phyloP scores from a whole-genome alignment of 768 basidiomycete species.

The Butyriboletus loyo region DNA sequence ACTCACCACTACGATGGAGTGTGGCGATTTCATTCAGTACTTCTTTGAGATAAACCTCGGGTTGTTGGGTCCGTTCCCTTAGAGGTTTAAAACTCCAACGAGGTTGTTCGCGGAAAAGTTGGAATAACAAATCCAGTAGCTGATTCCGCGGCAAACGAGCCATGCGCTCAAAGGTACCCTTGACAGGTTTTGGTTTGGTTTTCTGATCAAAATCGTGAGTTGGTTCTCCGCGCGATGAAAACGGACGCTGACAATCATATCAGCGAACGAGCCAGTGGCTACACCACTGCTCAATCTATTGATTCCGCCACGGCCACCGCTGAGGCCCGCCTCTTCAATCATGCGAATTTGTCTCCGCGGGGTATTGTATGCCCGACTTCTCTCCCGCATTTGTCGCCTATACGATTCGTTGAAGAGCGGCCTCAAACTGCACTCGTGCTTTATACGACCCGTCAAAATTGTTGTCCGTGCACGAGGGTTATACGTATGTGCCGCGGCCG shows the following conservation, averaged over 20 bases:
- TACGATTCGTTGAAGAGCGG: slow-evolving; percentile 68
- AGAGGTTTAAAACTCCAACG: slow-evolving; percentile 79
- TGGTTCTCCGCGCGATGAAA: background rate
- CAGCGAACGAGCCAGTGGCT: slow-evolving; percentile 55
- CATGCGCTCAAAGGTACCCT: slow-evolving; percentile 81
- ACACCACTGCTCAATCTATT: slow-evolving; percentile 79
- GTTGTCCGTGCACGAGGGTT: slow-evolving; percentile 71
- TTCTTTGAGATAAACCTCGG: slow-evolving; percentile 84
- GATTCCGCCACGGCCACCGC: slow-evolving; percentile 69
- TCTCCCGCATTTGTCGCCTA: slow-evolving; percentile 66
- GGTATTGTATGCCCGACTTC: slow-evolving; percentile 64
- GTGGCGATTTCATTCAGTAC: slow-evolving; percentile 72
- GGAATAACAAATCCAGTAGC: slow-evolving; percentile 79
- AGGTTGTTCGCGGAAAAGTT: slow-evolving; percentile 71
- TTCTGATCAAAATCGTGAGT: slow-evolving; percentile 35
- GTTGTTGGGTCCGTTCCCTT: slow-evolving; percentile 80
- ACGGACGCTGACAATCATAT: slow-evolving; percentile 56
- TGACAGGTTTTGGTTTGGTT: slow-evolving; percentile 63
- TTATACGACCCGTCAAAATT: slow-evolving; percentile 74
- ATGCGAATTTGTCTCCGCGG: slow-evolving; percentile 63
- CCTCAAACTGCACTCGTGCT: slow-evolving; percentile 75
- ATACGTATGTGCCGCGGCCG: slow-evolving; percentile 36
- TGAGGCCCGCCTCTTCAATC: slow-evolving; percentile 69
- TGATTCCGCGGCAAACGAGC: slow-evolving; percentile 90
- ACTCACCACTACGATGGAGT: slow-evolving; percentile 76